phyloP scores from a whole-genome alignment of 2,329 filamentous ascomycete genomes.

The Capronia coronata region DNA sequence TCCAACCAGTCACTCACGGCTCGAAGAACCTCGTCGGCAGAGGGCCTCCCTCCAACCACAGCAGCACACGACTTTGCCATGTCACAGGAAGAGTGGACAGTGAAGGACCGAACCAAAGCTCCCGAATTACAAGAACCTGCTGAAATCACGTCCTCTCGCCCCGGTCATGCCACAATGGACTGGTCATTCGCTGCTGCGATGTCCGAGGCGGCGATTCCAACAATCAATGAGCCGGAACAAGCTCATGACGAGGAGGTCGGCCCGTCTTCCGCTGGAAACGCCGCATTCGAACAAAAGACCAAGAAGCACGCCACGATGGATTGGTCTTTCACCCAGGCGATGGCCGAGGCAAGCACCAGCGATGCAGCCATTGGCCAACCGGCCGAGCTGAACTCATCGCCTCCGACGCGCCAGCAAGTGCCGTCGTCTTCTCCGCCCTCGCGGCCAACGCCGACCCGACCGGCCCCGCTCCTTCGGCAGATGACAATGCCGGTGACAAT shows the following conservation, averaged over 20 bases:
- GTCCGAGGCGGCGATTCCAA: constrained; percentile 31
- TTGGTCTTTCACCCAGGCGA: constrained; percentile 41
- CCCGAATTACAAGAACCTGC: constrained; percentile 26
- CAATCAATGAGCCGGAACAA: constrained; percentile 14
- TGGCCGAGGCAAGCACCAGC: constrained; percentile 32
- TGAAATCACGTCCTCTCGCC: constrained; percentile 22
- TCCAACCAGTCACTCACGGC: constrained; percentile 32
- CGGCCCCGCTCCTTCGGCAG: constrained; percentile 21
- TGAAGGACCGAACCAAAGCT: constrained; percentile 20
- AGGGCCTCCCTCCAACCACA: constrained; percentile 37
- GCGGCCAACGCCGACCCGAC: constrained; percentile 21
- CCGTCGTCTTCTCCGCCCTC: constrained; percentile 4
- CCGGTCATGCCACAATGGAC: constrained; percentile 30
- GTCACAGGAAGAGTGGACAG: constrained; percentile 28
- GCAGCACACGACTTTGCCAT: constrained; percentile 45
- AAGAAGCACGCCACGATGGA: constrained; percentile 33
- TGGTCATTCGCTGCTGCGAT: constrained; percentile 42
- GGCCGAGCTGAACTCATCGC: constrained; percentile 12
- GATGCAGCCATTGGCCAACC: not conserved
- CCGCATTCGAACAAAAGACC: constrained; percentile 16
- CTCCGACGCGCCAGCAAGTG: constrained; percentile 10
- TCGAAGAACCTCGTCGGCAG: constrained; percentile 26
- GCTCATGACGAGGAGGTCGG: constrained; percentile 4
- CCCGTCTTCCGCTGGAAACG: not conserved
- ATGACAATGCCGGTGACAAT: constrained; percentile 28